Evolutionary conservation across 2,329 filamentous ascomycete species (phyloP).

Genomic region (Colletotrichum chrysophilum): DNA sequence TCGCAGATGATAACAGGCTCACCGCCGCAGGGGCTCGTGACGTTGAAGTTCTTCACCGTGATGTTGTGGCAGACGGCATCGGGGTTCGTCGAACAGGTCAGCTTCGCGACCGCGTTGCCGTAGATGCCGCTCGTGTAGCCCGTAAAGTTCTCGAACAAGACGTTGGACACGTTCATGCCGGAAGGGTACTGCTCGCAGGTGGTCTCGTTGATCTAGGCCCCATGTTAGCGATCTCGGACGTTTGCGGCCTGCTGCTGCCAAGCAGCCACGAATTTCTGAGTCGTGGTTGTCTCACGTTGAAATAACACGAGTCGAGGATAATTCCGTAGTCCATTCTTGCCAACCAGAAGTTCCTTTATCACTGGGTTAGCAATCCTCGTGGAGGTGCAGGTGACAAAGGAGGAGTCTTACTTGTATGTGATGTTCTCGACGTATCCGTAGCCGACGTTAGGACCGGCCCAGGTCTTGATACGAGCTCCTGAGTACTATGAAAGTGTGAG

Average conservation of each 20-base stretch:
- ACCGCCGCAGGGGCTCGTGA: conserved; percentile 54
- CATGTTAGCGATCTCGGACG: neutral
- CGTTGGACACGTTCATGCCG: conserved; percentile 62
- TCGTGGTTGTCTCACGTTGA: conserved; percentile 30
- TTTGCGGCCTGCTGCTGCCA: neutral
- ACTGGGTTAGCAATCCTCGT: neutral
- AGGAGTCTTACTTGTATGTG: conserved; percentile 48
- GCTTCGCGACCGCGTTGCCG: conserved; percentile 56
- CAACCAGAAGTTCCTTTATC: conserved; percentile 56
- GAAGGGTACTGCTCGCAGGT: conserved; percentile 59
- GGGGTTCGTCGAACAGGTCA: conserved; percentile 58
- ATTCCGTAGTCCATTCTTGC: conserved; percentile 63
- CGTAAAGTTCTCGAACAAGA: conserved; percentile 63
- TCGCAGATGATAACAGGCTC: conserved; percentile 55
- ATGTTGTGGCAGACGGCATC: conserved; percentile 63
- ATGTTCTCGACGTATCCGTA: conserved; percentile 67
- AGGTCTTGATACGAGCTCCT: conserved; percentile 64
- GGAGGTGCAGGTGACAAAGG: neutral
- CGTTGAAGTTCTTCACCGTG: conserved; percentile 57
- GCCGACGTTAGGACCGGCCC: conserved; percentile 62
- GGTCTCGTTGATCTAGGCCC: conserved; percentile 42
- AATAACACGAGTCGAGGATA: conserved; percentile 68
- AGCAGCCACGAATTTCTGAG: neutral
- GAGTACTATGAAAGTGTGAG: conserved; percentile 32
- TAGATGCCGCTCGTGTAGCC: conserved; percentile 62